Evolutionary conservation across 352 stramenopile genomes (phyloP), one percentile per base, ranked within the genome.

Genomic region (Aphanomyces stellatus): DNA sequence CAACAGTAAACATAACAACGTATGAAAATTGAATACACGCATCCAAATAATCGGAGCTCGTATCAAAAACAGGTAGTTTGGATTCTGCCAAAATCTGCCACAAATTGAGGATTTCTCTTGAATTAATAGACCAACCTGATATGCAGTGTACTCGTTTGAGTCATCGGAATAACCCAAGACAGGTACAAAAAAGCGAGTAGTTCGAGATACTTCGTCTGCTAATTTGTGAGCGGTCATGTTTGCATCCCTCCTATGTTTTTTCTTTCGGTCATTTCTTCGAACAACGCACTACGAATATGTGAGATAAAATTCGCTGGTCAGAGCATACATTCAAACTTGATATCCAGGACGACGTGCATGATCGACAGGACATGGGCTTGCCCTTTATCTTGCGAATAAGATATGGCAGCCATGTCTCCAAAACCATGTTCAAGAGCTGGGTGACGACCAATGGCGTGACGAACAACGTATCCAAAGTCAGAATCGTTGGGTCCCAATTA

Each of bases 1-100:
- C 87, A 7, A 91, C 85, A 1, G 85, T 94, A 59, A 96, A 96
- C 87, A 96, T 96, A 70, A 93, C 74, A 55, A 96, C 79, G 67
- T 94, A 96, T 4, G 85, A 93, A 64, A 96, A 92, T 71, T 96
- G 87, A 57, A 96, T 93, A 62, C 82, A 89, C 10, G 87, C 82
- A 69, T 93, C 85, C 63, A 96, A 69, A 60, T 96, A 96, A 70
- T 96, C 87, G 41, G 90, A 72, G 70, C 88, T 85, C 28, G 87
- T 84, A 43, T 93, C 85, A 53, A 93, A 96, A 0, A 91, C 72
- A 7, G 85, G 81, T 22, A 96, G 69, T 55, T 91, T 90, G 5
- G 77, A 87, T 66, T 96, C 85, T 3, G 82, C 81, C 25, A 96
- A 76, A 65, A 96, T 88, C 65, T 67, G 42, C 6, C 13, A n/a